Conservation (phyloP, 2,329 filamentous ascomycete species). For the Colletotrichum graminicola region DNA sequence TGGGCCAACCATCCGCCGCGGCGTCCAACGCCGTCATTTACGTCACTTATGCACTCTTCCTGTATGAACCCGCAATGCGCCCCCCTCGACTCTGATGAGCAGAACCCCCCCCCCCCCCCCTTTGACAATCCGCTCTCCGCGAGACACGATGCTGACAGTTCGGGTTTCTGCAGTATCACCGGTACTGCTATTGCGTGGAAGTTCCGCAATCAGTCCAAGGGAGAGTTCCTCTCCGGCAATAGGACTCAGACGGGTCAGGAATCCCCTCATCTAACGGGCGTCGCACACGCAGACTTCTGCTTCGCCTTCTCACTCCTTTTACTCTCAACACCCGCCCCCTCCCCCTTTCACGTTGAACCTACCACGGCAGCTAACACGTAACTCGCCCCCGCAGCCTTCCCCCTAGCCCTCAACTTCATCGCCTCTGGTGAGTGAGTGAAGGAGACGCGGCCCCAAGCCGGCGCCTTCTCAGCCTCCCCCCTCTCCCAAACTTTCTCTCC, state of each 20-base stretch:
- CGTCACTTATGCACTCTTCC: constrained; percentile 80
- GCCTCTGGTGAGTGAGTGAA: constrained; percentile 92
- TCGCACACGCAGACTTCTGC: background rate
- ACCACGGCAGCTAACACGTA: constrained; percentile 47
- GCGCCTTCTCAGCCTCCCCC: constrained; percentile 34
- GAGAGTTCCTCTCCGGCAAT: constrained; percentile 80
- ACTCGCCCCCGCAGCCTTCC: constrained; percentile 69
- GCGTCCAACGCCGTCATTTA: constrained; percentile 89
- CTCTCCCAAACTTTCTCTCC: constrained; percentile 8
- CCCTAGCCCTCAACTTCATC: constrained; percentile 89
- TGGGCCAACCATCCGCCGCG: constrained; percentile 80
- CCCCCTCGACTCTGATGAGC: background rate
- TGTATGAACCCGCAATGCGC: constrained; percentile 65
- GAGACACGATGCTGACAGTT: background rate
- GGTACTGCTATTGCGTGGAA: constrained; percentile 71
- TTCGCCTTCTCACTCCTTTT: background rate
- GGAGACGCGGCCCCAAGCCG: constrained; percentile 47
- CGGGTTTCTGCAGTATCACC: constrained; percentile 62
- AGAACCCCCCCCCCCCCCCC: background rate
- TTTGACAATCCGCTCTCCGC: background rate
- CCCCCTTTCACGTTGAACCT: background rate
- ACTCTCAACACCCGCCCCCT: too few species aligned
- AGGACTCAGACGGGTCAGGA: constrained; percentile 85
- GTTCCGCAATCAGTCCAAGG: constrained; percentile 73
- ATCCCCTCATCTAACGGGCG: constrained; percentile 5